Percentiles rank a stretch among this genome's conserved stretches.
Conservation (phyloP, 257 asterid species). For the Perilla frutescens region DNA sequence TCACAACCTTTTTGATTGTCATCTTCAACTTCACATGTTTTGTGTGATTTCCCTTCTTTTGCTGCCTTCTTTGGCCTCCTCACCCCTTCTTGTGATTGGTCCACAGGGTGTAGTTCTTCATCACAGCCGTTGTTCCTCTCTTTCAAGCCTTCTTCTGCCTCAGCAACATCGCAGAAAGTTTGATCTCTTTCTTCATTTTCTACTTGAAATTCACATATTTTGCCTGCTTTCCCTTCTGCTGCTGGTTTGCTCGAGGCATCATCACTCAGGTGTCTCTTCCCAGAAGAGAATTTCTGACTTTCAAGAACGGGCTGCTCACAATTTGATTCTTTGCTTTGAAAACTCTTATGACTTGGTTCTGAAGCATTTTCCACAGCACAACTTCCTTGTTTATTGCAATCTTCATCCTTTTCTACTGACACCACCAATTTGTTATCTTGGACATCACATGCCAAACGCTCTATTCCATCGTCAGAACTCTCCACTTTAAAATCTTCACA, state of each 20-base stretch:
- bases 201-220: too few relatives aligned
- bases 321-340: not conserved
- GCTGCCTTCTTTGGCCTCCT: too few relatives aligned
- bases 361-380: constrained; percentile 20
- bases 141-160: constrained; percentile 14
- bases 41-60: not conserved
- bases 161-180: not conserved
- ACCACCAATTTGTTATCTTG: constrained; percentile 3
- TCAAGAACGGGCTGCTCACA: not conserved
- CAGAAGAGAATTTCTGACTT: not conserved
- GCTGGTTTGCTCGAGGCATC: constrained; percentile 13
- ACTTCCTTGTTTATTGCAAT: constrained; percentile 11
- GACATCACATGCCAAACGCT: not conserved
- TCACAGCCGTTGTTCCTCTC: not conserved
- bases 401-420: not conserved
- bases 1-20: not conserved
- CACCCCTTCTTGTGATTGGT: too few relatives aligned
- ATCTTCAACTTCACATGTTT: not conserved
- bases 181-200: too few relatives aligned
- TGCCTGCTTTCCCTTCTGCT: not conserved
- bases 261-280: constrained; percentile 21
- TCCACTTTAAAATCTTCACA: constrained; percentile 27
- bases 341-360: not conserved
- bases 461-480: constrained; percentile 1
- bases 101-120: not conserved